Base-by-base conservation (phyloP, 306 rosid genomes). In the Dryas alaskensis region DNA sequence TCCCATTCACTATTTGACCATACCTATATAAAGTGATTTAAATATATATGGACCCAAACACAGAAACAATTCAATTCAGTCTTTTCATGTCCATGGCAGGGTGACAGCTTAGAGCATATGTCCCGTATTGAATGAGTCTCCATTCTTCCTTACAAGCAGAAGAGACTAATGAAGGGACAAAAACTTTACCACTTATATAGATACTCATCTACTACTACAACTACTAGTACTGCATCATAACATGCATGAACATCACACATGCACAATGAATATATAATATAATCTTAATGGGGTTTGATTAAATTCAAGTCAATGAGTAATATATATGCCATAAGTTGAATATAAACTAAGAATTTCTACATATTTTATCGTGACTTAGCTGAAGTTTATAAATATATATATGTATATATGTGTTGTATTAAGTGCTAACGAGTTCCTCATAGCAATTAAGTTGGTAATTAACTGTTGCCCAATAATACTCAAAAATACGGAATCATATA, bases 91-190 rank as follows among this genome's bases (percentile, higher is more conserved):
- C 42, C 65, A 22, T 64, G 74, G 69, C 82, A 69, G 64, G 48
- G 72, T 71, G 85, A 73, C 77, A 76, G 75, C 71, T 67, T 66
- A 2, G 78, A 74, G 31, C 68, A 52, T 73, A 70, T 74, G 76
- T 69, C 63, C 66, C 31, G 58, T 65, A 65, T 73, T 76, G 76
- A 72, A 62, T 54, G 73, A 76, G 72, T 66, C 72, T 73, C 53
- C 65, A 16, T 43, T 44, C 47, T 44, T 69, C 50, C 17, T 61
- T 76, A 40, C 77, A 76, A 31, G 67, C 39, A 76, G 77, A 69
- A 76, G 65, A 57, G 81, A 65, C 78, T 62, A 16, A 9, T 42
- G 58, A 74, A 74, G 54, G 69, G 87, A 85, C 83, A 71, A 82
- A 74, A 73, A 60, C 19, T 14, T 48, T 14, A 65, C 10, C 25